Conservation (phyloP, 345 rosid genomes). For the Punica granatum region DNA sequence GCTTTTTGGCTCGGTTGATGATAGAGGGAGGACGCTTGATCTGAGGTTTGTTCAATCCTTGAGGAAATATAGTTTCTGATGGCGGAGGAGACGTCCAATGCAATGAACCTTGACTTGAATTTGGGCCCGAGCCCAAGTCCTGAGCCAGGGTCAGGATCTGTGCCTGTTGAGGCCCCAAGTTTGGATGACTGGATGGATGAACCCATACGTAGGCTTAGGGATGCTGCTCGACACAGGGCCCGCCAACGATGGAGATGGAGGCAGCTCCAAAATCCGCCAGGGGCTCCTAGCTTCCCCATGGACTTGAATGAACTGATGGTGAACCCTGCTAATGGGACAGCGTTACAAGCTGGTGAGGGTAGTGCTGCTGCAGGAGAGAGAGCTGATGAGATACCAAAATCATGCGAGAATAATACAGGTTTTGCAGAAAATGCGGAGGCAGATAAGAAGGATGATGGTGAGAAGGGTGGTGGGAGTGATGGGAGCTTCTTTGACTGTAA, state of each 20-base stretch:
- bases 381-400: slow-evolving; percentile 44
- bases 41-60: not conserved
- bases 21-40: slow-evolving; percentile 30
- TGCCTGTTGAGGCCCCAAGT: slow-evolving; percentile 34
- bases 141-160: slow-evolving; percentile 40
- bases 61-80: slow-evolving; percentile 20
- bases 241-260: slow-evolving; percentile 49
- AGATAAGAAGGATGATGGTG: slow-evolving; percentile 47
- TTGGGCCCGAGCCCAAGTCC: slow-evolving; percentile 89
- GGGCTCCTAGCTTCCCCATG: slow-evolving; percentile 40
- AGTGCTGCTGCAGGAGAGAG: slow-evolving; percentile 73
- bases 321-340: slow-evolving; percentile 29
- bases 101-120: slow-evolving; percentile 96
- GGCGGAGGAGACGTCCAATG: slow-evolving; percentile 69
- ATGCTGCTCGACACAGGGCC: slow-evolving; percentile 51
- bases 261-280: slow-evolving; percentile 31
- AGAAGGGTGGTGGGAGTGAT: slow-evolving; percentile 45
- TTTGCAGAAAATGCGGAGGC: slow-evolving; percentile 41
- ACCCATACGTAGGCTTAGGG: slow-evolving; percentile 43
- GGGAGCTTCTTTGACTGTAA: slow-evolving; percentile 81
- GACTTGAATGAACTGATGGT: slow-evolving; percentile 53
- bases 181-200: slow-evolving; percentile 58
- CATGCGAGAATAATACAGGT: slow-evolving; percentile 60
- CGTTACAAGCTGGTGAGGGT: slow-evolving; percentile 83
- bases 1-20: slow-evolving; percentile 22